Evolutionary conservation across 495 filamentous ascomycete species (phyloP).

Genomic region (Penicillium silybi): DNA sequence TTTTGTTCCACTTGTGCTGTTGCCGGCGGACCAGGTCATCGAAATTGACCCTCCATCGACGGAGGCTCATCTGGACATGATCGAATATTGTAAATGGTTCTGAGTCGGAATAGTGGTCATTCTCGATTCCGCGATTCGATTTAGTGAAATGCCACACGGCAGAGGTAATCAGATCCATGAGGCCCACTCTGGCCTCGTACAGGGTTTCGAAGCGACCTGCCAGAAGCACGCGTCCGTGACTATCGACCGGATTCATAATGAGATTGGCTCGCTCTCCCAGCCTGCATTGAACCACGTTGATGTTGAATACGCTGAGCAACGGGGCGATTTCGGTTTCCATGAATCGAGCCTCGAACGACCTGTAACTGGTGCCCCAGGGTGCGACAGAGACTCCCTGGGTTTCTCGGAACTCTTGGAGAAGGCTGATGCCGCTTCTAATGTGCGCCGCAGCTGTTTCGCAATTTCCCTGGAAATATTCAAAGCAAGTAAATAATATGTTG

Average conservation of each 20-base stretch:
- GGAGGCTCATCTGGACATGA: not conserved
- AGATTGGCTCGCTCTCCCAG: not conserved
- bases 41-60: conserved; percentile 15
- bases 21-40: conserved; percentile 11
- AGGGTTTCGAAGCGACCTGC: conserved; percentile 10
- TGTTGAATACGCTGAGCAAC: conserved; percentile 12
- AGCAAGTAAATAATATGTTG: conserved; percentile 17
- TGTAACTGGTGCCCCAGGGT: conserved; percentile 10
- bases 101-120: not conserved
- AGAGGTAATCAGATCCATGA: conserved; percentile 16
- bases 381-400: not conserved
- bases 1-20: conserved; percentile 6
- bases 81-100: not conserved
- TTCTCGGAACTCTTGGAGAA: conserved; percentile 14
- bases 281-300: conserved; percentile 9
- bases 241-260: conserved; percentile 7
- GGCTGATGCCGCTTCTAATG: conserved; percentile 15
- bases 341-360: conserved; percentile 11
- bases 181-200: conserved; percentile 10
- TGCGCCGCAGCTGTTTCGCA: conserved; percentile 7
- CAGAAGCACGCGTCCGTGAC: conserved; percentile 2
- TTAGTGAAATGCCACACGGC: conserved; percentile 1
- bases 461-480: conserved; percentile 21
- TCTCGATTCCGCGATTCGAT: not conserved
- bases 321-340: conserved; percentile 21